These are phyloP conservation scores for Paraphoma sp. DNA, from an alignment of 2,329 filamentous ascomycete species.

Conservation along the genomic window DNA sequence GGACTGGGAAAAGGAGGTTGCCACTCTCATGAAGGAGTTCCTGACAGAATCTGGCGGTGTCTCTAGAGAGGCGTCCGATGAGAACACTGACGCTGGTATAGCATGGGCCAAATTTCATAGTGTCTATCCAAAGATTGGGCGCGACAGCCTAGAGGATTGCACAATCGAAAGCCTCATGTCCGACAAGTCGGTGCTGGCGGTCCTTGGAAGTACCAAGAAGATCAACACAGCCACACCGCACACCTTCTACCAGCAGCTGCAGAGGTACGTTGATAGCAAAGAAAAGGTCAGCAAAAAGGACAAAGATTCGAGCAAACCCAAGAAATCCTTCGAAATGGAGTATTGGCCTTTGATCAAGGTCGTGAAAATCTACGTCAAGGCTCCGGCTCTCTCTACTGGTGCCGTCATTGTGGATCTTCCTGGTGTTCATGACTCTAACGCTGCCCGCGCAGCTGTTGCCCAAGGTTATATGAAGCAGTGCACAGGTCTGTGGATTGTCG, in stretches of 20 bases:
- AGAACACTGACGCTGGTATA: conserved; percentile 57
- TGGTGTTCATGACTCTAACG: conserved; percentile 66
- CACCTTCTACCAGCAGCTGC: conserved; percentile 56
- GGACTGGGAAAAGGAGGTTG: conserved; percentile 63
- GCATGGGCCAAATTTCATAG: conserved; percentile 60
- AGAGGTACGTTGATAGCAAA: conserved; percentile 63
- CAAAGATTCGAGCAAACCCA: conserved; percentile 32
- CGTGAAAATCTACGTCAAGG: conserved; percentile 60
- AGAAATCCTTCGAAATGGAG: conserved; percentile 38
- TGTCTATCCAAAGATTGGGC: conserved; percentile 54
- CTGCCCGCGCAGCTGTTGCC: conserved; percentile 64
- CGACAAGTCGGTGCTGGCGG: conserved; percentile 44
- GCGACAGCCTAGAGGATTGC: conserved; percentile 47
- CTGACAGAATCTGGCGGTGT: conserved; percentile 50
- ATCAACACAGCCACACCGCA: conserved; percentile 49
- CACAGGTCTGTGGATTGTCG: conserved; percentile 67
- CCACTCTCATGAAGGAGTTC: conserved; percentile 58
- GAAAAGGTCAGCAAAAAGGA: conserved; percentile 52
- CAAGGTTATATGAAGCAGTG: conserved; percentile 67
- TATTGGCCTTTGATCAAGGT: conserved; percentile 63
- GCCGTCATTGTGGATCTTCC: conserved; percentile 66
- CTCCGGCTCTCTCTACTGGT: conserved; percentile 59
- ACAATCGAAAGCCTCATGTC: conserved; percentile 52
- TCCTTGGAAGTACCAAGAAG: conserved; percentile 56
- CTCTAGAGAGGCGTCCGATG: conserved; percentile 45